These are phyloP conservation scores for Tricharina praecox DNA, from an alignment of 495 filamentous ascomycete genomes.

Conservation along the genomic window DNA sequence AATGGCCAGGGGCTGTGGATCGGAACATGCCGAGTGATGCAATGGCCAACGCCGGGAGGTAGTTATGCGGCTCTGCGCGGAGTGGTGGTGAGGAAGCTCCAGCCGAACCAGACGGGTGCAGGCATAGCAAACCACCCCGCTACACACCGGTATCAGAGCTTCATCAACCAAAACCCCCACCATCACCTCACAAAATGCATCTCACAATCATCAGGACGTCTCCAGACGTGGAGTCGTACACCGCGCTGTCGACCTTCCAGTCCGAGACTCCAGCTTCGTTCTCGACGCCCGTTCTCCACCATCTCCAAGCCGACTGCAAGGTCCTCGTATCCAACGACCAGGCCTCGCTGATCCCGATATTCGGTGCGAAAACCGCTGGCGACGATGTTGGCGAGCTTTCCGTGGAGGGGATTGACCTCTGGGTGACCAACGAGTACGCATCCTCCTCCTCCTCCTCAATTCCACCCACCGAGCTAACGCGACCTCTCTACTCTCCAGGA, in stretches of 20 bases:
- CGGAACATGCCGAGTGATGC: too few species aligned
- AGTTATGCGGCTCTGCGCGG: too few species aligned
- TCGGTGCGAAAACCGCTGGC: constrained; percentile 28
- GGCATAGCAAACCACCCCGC: neutral
- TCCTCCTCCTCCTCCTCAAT: too few species aligned
- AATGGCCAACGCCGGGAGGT: too few species aligned
- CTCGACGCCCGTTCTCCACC: constrained; percentile 66
- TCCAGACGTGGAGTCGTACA: constrained; percentile 44
- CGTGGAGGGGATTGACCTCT: constrained; percentile 44
- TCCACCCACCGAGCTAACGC: too few species aligned
- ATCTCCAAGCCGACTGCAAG: constrained; percentile 46
- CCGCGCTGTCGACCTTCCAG: constrained; percentile 60
- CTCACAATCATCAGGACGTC: constrained; percentile 31
- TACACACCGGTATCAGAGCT: neutral
- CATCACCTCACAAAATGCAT: constrained; percentile 20
- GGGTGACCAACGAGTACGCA: constrained; percentile 61
- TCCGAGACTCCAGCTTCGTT: constrained; percentile 72
- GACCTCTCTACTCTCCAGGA: constrained; percentile 35
- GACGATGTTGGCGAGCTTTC: constrained; percentile 21
- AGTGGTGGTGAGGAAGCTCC: too few species aligned
- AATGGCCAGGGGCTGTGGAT: too few species aligned
- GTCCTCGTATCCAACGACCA: constrained; percentile 36
- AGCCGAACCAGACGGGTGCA: too few species aligned
- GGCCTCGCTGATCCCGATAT: constrained; percentile 36
- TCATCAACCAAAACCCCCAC: too few species aligned